phyloP scores from a whole-genome alignment of 2,329 filamentous ascomycete genomes.

The Alternaria burnsii region DNA sequence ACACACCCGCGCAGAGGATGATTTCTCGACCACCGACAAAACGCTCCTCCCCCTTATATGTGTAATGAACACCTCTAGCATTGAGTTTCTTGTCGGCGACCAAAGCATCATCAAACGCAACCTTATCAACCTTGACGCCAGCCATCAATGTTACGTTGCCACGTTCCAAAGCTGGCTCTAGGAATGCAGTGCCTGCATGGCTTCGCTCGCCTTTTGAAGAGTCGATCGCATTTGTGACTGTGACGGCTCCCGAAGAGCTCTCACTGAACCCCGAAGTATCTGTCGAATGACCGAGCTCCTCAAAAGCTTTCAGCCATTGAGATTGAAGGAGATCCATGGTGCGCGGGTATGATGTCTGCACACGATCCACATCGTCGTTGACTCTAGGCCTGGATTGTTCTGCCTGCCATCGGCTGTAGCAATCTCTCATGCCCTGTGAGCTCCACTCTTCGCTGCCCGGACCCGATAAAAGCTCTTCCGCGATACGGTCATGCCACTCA shows the following conservation, averaged over 20 bases:
- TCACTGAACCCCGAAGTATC: slow-evolving; percentile 17
- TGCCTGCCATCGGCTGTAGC: slow-evolving; percentile 24
- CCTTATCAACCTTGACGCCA: slow-evolving; percentile 23
- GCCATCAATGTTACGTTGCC: slow-evolving; percentile 25
- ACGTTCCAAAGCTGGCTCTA: slow-evolving; percentile 27
- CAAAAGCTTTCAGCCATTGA: slow-evolving; percentile 23
- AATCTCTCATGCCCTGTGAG: slow-evolving; percentile 21
- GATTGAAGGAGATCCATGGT: slow-evolving; percentile 24
- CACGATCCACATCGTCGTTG: slow-evolving; percentile 12
- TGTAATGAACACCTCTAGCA: slow-evolving; percentile 24
- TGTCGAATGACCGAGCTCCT: slow-evolving; percentile 25
- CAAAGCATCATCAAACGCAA: slow-evolving; percentile 18
- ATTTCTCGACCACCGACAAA: slow-evolving; percentile 19
- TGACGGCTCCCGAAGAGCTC: slow-evolving; percentile 24
- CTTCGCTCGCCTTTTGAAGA: slow-evolving; percentile 28
- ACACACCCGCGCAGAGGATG: slow-evolving; percentile 55
- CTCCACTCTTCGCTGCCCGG: slow-evolving; percentile 20
- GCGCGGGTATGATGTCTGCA: slow-evolving; percentile 24
- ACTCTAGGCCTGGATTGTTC: slow-evolving; percentile 4
- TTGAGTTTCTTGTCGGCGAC: slow-evolving; percentile 19
- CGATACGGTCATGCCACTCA: slow-evolving; percentile 31
- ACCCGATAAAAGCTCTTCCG: slow-evolving; percentile 18
- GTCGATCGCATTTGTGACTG: slow-evolving; percentile 29
- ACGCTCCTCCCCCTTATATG: slow-evolving; percentile 12
- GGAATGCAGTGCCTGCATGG: slow-evolving; percentile 28